Evolutionary conservation across 2,329 filamentous ascomycete genomes (phyloP).

Genomic region (Exophiala sideris): DNA sequence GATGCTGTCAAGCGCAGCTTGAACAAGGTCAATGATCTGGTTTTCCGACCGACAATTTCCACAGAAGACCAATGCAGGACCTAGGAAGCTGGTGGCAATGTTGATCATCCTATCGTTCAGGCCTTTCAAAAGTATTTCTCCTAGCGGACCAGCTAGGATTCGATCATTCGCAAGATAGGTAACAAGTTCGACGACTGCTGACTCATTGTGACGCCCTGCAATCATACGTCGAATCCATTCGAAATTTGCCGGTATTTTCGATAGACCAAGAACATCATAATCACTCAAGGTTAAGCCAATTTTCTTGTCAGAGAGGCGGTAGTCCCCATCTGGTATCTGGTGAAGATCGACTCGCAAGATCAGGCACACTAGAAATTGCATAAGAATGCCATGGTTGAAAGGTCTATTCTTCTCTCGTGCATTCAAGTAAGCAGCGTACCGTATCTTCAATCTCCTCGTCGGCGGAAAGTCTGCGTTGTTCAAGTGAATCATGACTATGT

Average conservation of each 20-base stretch:
- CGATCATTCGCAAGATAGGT: conserved; percentile 52
- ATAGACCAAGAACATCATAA: conserved; percentile 17
- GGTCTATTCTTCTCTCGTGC: conserved; percentile 47
- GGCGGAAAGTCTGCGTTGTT: conserved; percentile 16
- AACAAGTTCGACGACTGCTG: conserved; percentile 56
- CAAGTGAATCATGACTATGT: conserved; percentile 54
- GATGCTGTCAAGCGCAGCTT: conserved; percentile 44
- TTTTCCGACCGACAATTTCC: conserved; percentile 36
- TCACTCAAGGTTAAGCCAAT: conserved; percentile 15
- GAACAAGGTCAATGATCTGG: conserved; percentile 39
- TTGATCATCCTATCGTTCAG: conserved; percentile 53
- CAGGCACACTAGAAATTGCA: conserved; percentile 40
- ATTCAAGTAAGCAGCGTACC: conserved; percentile 46
- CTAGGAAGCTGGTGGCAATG: conserved; percentile 56
- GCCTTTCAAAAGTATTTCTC: conserved; percentile 50
- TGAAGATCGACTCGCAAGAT: conserved; percentile 33
- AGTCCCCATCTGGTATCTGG: conserved; percentile 43
- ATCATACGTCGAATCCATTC: conserved; percentile 61
- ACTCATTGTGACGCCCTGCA: conserved; percentile 56
- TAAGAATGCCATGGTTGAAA: conserved; percentile 42
- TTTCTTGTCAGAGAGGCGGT: conserved; percentile 35
- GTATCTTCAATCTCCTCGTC: conserved; percentile 12
- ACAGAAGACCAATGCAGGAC: conserved; percentile 56
- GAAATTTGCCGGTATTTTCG: conserved; percentile 42
- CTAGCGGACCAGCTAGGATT: conserved; percentile 49